Percentiles rank a stretch among this genome's conserved stretches.
phyloP scores from a whole-genome alignment of 2,329 filamentous ascomycete species.

The Saccharata proteae region DNA sequence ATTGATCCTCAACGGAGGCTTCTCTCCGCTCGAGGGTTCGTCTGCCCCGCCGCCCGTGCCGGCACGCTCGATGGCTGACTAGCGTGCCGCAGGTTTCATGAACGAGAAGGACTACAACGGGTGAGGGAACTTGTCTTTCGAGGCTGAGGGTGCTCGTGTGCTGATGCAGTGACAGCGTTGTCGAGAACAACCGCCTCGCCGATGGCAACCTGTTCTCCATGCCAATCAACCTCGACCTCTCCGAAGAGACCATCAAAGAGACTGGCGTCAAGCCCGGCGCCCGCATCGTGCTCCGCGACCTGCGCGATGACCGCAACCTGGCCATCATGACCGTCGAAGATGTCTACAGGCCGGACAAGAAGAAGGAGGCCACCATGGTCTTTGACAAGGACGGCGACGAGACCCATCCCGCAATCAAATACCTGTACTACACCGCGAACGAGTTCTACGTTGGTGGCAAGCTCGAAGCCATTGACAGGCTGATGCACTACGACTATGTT shows the following conservation, averaged over 20 bases:
- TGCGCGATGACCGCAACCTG: constrained; percentile 90
- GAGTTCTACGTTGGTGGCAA: constrained; percentile 95
- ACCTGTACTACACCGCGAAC: constrained; percentile 67
- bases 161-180: constrained; percentile 51
- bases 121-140: constrained; percentile 37
- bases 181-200: constrained; percentile 73
- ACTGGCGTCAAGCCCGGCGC: constrained; percentile 66
- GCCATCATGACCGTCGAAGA: constrained; percentile 94
- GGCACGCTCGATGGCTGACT: no score
- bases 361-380: constrained; percentile 82
- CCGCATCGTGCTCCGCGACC: constrained; percentile 81
- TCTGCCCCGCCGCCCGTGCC: constrained; percentile 12
- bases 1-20: constrained; percentile 92
- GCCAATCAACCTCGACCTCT: constrained; percentile 87
- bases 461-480: constrained; percentile 85
- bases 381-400: constrained; percentile 69
- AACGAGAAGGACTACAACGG: constrained; percentile 93
- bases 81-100: constrained; percentile 67
- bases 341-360: constrained; percentile 90
- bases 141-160: constrained; percentile 1
- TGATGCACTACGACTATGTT: constrained; percentile 98
- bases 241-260: constrained; percentile 60
- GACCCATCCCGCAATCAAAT: constrained; percentile 84
- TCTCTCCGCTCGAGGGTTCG: constrained; percentile 91
- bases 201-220: constrained; percentile 91